phyloP scores from a whole-genome alignment of 2,329 filamentous ascomycete genomes.

The Dothiorella sarmentorum region DNA sequence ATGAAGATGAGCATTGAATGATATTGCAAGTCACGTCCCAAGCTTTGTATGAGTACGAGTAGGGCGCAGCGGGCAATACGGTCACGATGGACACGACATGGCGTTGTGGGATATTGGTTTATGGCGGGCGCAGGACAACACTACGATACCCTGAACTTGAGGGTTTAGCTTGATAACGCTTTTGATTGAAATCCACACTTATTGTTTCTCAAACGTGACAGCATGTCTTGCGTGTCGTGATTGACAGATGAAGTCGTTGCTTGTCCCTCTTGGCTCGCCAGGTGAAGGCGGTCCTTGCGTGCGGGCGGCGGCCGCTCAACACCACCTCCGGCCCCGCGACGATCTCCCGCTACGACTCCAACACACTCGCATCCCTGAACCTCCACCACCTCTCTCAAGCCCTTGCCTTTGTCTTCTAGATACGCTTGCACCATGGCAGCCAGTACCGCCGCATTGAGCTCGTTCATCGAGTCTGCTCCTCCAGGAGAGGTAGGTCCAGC shows the following conservation, averaged over 20 bases:
- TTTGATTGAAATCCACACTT: background rate
- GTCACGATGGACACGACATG: background rate
- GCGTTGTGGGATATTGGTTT: background rate
- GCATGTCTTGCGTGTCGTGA: too few relatives aligned
- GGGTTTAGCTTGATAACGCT: background rate
- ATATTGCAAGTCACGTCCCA: slow-evolving; percentile 19
- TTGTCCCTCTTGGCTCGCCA: background rate
- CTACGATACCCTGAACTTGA: slow-evolving; percentile 5
- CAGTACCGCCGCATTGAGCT: slow-evolving; percentile 49
- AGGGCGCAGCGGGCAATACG: background rate
- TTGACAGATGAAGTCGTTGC: background rate
- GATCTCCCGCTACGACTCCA: slow-evolving; percentile 23
- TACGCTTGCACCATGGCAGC: slow-evolving; percentile 28
- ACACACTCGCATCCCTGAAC: slow-evolving; percentile 13
- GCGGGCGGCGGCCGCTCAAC: slow-evolving; percentile 20
- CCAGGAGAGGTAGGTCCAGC: slow-evolving; percentile 78
- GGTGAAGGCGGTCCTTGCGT: background rate
- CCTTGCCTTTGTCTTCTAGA: background rate
- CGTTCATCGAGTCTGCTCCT: slow-evolving; percentile 90
- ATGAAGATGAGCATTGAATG: slow-evolving; percentile 98
- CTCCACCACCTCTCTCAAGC: background rate
- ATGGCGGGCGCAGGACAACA: background rate
- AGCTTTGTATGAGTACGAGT: slow-evolving; percentile 7
- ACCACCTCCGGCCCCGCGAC: slow-evolving; percentile 25
- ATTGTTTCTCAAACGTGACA: too few relatives aligned